Conservation (phyloP, 371 early-diverging fungal genomes). For the Basidiobolus meristosporus region DNA sequence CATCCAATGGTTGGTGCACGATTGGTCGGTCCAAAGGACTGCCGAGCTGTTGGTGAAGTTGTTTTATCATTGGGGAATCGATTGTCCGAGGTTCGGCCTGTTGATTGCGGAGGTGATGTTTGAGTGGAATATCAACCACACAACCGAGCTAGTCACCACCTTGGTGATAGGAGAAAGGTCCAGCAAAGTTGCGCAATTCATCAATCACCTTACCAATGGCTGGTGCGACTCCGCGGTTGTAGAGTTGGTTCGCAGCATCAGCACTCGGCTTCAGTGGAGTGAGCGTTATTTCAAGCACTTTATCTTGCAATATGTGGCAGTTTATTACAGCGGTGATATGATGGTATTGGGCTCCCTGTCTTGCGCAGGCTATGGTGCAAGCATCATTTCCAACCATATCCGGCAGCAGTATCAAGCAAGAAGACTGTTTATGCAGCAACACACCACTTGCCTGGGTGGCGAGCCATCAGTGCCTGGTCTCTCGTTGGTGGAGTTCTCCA, state of each 20-base stretch:
- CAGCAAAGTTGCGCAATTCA: constrained; percentile 1
- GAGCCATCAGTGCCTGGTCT: too few relatives aligned
- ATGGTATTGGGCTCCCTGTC: too few relatives aligned
- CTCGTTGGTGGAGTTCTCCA: too few relatives aligned
- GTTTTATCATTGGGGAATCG: constrained; percentile 4
- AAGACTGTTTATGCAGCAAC: too few relatives aligned
- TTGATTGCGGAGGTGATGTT: not conserved
- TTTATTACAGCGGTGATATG: too few relatives aligned
- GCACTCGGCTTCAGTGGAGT: not conserved
- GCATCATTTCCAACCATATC: too few relatives aligned
- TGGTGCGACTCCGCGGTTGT: not conserved
- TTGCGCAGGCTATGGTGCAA: too few relatives aligned
- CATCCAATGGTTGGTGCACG: constrained; percentile 2
- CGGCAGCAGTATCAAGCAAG: too few relatives aligned
- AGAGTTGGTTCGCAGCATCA: not conserved
- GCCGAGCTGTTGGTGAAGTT: constrained; percentile 2
- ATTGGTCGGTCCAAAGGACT: constrained; percentile 2
- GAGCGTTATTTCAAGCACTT: too few relatives aligned
- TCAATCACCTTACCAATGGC: not conserved
- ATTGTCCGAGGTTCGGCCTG: not conserved
- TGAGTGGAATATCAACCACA: not conserved
- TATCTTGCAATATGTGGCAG: constrained; percentile 1
- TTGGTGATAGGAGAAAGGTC: constrained; percentile 3
- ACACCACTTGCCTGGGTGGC: too few relatives aligned
- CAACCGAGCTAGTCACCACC: not conserved